phyloP scores from a whole-genome alignment of 140 eudicot genomes.

The Anethum foeniculum region DNA sequence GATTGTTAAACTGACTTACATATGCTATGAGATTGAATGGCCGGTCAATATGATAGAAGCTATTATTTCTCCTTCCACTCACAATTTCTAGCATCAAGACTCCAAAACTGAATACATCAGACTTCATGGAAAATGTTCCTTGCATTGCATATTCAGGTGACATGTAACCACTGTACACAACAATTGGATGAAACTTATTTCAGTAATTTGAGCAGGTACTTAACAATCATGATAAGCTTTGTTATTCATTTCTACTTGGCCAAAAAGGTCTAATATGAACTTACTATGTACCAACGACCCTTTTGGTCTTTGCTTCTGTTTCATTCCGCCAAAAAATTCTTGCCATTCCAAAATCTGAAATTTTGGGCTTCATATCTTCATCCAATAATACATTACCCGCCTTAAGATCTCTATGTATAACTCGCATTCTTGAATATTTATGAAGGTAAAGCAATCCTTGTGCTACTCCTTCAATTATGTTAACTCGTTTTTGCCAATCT shows the following conservation, averaged over 20 bases:
- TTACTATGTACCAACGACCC: conserved; percentile 32
- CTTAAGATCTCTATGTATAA: conserved; percentile 51
- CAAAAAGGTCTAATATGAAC: conserved; percentile 5
- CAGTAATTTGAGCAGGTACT: not conserved
- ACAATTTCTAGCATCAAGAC: conserved; percentile 40
- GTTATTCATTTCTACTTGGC: not conserved
- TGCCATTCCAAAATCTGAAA: conserved; percentile 55
- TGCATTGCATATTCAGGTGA: conserved; percentile 50
- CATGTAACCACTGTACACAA: conserved; percentile 38
- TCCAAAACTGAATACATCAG: conserved; percentile 54
- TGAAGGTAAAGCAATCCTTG: conserved; percentile 47
- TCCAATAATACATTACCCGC: conserved; percentile 41
- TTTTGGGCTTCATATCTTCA: conserved; percentile 45
- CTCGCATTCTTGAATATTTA: conserved; percentile 46
- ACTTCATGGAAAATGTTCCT: conserved; percentile 44
- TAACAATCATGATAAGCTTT: not conserved
- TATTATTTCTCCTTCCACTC: conserved; percentile 38
- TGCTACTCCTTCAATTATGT: conserved; percentile 48
- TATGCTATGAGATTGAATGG: conserved; percentile 34
- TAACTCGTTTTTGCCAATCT: conserved; percentile 41
- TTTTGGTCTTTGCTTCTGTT: conserved; percentile 33
- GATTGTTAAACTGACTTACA: conserved; percentile 15
- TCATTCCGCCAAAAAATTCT: conserved; percentile 35
- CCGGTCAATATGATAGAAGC: conserved; percentile 26
- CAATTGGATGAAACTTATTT: not conserved